These are phyloP conservation scores for Alternaria brassicae DNA, from an alignment of 2,329 filamentous ascomycete species.

Conservation along the genomic window DNA sequence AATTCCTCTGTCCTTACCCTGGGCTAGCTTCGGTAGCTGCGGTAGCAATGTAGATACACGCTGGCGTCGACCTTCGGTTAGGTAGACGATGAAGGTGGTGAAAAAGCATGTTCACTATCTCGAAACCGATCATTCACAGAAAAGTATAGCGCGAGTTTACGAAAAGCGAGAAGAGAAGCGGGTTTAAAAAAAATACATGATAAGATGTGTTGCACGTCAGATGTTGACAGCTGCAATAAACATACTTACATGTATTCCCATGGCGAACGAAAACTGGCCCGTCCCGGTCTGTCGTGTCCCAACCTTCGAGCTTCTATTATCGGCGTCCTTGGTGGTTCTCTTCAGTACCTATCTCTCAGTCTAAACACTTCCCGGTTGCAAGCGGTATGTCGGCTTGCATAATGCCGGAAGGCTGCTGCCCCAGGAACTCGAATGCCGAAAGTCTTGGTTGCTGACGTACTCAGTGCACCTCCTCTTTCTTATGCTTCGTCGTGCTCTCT, in stretches of 20 bases:
- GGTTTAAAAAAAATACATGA: too few species aligned
- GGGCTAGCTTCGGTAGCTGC: not conserved
- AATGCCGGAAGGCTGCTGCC: not conserved
- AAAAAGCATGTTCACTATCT: not conserved
- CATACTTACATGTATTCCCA: not conserved
- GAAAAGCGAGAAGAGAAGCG: rapidly evolving
- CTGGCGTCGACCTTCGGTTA: not conserved
- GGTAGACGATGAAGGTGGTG: not conserved
- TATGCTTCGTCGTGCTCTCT: not conserved
- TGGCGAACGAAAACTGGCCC: not conserved
- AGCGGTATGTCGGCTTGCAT: not conserved
- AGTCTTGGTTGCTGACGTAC: not conserved
- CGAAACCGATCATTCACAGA: not conserved
- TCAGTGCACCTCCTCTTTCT: not conserved
- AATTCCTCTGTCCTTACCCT: not conserved
- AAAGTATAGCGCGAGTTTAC: not conserved
- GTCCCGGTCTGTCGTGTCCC: not conserved
- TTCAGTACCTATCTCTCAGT: not conserved
- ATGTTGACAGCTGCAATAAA: not conserved
- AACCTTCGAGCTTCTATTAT: too few species aligned
- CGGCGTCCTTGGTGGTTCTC: not conserved
- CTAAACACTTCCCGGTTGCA: not conserved
- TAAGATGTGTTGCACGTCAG: not conserved
- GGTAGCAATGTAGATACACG: not conserved
- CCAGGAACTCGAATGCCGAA: not conserved